These are phyloP conservation scores for Chalaropsis thielavioides DNA, from an alignment of 2,329 filamentous ascomycete genomes.

Conservation along the genomic window DNA sequence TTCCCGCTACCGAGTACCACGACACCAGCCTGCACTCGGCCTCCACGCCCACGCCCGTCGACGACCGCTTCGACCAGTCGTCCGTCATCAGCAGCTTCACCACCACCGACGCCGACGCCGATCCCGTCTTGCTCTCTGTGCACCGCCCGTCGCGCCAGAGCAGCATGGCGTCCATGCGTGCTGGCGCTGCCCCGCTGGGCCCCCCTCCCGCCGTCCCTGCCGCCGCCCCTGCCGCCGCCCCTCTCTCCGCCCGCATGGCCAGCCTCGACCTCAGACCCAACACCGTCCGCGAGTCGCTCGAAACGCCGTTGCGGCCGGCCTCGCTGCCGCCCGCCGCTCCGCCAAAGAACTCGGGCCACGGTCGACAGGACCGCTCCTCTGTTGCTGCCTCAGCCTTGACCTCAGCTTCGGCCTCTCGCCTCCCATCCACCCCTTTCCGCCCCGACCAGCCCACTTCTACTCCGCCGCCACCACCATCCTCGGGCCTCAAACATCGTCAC, in stretches of 20 bases:
- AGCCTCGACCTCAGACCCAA: slow-evolving; percentile 13
- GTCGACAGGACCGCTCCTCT: background rate
- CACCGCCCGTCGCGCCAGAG: slow-evolving; percentile 14
- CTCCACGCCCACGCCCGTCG: slow-evolving; percentile 14
- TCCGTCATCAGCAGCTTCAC: slow-evolving; percentile 8
- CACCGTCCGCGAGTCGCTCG: slow-evolving; percentile 6
- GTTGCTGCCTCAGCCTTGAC: background rate
- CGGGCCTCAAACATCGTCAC: slow-evolving; percentile 63
- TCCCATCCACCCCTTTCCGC: slow-evolving; percentile 1
- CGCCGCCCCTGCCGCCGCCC: background rate
- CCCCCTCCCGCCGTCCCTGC: background rate
- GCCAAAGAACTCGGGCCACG: background rate
- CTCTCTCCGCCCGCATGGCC: slow-evolving; percentile 16
- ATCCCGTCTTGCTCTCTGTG: slow-evolving; percentile 3
- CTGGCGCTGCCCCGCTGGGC: background rate
- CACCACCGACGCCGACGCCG: slow-evolving; percentile 2
- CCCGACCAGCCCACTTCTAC: slow-evolving; percentile 16
- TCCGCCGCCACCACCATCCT: slow-evolving; percentile 19
- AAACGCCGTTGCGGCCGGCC: background rate
- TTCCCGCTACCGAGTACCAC: slow-evolving; percentile 14
- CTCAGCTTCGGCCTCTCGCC: slow-evolving; percentile 10
- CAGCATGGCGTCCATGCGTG: slow-evolving; percentile 15
- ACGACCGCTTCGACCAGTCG: slow-evolving; percentile 17
- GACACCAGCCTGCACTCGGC: slow-evolving; percentile 16
- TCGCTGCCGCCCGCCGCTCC: slow-evolving; percentile 3